Evolutionary conservation across 2,329 filamentous ascomycete species (phyloP).

Genomic region (Colletotrichum cordylinicola): DNA sequence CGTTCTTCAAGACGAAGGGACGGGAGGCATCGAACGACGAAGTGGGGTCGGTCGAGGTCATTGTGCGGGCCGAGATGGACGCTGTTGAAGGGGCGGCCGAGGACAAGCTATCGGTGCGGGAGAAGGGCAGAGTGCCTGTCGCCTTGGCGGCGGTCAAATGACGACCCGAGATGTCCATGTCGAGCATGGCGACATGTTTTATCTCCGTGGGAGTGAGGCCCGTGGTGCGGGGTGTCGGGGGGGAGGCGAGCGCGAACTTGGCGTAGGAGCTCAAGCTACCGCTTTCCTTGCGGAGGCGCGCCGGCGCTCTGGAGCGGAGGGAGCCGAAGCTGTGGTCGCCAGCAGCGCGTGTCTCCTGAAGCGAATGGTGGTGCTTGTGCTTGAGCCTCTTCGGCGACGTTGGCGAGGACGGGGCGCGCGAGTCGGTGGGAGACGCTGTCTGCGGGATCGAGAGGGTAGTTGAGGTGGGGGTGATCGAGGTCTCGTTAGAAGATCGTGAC

Average conservation of each 20-base stretch:
- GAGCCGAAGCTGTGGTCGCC: neutral
- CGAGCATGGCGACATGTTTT: conserved; percentile 44
- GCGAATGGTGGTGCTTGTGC: conserved; percentile 13
- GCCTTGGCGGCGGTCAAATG: conserved; percentile 29
- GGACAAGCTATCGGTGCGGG: conserved; percentile 52
- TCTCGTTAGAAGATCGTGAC: conserved; percentile 28
- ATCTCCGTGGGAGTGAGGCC: conserved; percentile 27
- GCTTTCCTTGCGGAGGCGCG: conserved; percentile 17
- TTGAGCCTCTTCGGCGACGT: conserved; percentile 10
- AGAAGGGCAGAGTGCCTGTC: conserved; percentile 39
- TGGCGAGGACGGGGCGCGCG: conserved; percentile 24
- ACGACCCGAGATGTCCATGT: conserved; percentile 26
- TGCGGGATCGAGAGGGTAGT: conserved; percentile 13
- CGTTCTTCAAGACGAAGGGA: conserved; percentile 76
- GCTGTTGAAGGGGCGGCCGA: conserved; percentile 47
- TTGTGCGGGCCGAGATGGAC: conserved; percentile 48
- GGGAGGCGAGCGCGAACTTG: conserved; percentile 4
- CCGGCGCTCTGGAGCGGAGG: neutral
- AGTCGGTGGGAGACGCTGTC: conserved; percentile 12
- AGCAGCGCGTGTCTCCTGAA: neutral
- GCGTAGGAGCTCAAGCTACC: conserved; percentile 10
- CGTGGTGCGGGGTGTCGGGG: neutral
- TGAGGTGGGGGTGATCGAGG: conserved; percentile 11
- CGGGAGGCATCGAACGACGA: conserved; percentile 46
- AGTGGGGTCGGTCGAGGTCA: conserved; percentile 54